Conservation (phyloP, 1,284 basidiomycete genomes). For the Hypsizygus ulmarius region DNA sequence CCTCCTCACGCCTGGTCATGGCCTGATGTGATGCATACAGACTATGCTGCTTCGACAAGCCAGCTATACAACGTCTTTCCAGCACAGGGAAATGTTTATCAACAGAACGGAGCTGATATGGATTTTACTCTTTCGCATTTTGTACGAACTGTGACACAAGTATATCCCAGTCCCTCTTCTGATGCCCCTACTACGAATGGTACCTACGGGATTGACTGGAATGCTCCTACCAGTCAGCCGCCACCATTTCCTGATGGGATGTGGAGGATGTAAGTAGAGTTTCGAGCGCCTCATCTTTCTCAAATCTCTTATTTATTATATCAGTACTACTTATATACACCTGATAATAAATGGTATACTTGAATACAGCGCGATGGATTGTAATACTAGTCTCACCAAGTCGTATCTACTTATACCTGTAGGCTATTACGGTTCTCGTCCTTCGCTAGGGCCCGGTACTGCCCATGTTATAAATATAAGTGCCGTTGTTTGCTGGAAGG, state of each 20-base stretch:
- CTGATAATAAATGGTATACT: no score
- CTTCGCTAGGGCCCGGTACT: no score
- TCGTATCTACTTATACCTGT: no score
- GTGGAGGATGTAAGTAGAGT: conserved; percentile 11
- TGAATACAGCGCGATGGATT: no score
- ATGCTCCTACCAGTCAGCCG: conserved; percentile 3
- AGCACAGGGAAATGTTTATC: conserved; percentile 21
- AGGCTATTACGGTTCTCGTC: no score
- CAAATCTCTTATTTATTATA: background rate
- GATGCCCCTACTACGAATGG: conserved; percentile 3
- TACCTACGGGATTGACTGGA: conserved; percentile 9
- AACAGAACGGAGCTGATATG: conserved; percentile 33
- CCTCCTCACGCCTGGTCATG: conserved; percentile 34
- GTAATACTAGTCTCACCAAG: no score
- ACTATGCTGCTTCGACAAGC: conserved; percentile 13
- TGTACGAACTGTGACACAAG: conserved; percentile 35
- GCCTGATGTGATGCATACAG: conserved; percentile 35
- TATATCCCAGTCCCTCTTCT: conserved; percentile 10
- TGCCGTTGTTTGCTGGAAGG: no score
- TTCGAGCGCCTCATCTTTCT: no score
- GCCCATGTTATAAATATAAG: no score
- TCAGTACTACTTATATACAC: no score
- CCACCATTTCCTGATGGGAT: conserved; percentile 11
- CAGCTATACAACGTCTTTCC: conserved; percentile 16
- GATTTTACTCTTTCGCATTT: conserved; percentile 44